Conservation (phyloP, 148 eudicot species). For the Rhododendron vialii region DNA sequence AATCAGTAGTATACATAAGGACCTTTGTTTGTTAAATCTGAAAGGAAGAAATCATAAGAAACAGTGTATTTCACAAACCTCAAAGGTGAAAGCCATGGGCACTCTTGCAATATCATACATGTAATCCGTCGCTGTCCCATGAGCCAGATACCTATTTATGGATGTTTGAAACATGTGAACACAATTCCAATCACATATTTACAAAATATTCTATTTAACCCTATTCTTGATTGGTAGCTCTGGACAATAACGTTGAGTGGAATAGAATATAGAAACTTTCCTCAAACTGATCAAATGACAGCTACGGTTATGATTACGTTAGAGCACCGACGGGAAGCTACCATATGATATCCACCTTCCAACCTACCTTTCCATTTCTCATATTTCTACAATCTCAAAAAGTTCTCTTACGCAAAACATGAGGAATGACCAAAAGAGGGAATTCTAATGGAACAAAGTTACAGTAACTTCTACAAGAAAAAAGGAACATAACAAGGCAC, state of each 20-base stretch:
- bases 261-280: background rate
- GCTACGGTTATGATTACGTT: background rate
- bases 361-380: background rate
- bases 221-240: background rate
- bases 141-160: constrained; percentile 78
- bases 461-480: background rate
- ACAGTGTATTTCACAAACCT: constrained; percentile 45
- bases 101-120: constrained; percentile 87
- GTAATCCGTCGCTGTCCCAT: constrained; percentile 95
- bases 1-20: background rate
- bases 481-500: background rate
- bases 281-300: background rate
- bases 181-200: background rate
- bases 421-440: background rate
- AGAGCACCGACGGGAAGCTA: background rate
- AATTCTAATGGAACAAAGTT: background rate
- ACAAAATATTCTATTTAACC: background rate
- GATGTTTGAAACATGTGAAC: background rate
- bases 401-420: background rate
- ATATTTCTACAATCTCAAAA: background rate
- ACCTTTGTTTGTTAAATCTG: background rate
- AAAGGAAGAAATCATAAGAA: background rate
- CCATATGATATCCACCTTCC: background rate
- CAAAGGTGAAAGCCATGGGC: constrained; percentile 97
- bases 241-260: background rate